Conservation (phyloP, 768 basidiomycete species). For the Rhodotorula paludigena region DNA sequence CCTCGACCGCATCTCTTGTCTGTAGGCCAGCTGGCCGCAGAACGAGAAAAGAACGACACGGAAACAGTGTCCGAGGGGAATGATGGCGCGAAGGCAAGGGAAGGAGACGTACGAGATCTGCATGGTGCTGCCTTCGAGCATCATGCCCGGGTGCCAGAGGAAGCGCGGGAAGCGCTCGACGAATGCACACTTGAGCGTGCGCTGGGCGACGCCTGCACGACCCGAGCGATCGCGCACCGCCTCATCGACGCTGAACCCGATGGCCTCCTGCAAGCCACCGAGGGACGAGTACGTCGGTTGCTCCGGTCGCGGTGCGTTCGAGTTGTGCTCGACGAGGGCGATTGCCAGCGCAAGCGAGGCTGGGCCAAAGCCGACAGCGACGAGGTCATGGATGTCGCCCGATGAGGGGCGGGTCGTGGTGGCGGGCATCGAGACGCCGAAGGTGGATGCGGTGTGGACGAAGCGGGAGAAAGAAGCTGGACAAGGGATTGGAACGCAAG, state of each 20-base stretch:
- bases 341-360: slow-evolving; percentile 55
- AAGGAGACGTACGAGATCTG: slow-evolving; percentile 52
- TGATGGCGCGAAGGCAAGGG: not conserved
- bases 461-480: not conserved
- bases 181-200: slow-evolving; percentile 48
- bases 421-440: not conserved
- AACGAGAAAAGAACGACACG: not conserved
- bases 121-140: slow-evolving; percentile 56
- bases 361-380: slow-evolving; percentile 57
- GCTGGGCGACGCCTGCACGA: no score
- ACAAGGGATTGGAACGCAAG: no score
- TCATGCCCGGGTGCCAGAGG: slow-evolving; percentile 59
- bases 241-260: slow-evolving; percentile 29
- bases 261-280: slow-evolving; percentile 24
- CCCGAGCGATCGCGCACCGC: not conserved
- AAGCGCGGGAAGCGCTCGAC: slow-evolving; percentile 55
- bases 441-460: not conserved
- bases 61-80: not conserved
- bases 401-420: not conserved
- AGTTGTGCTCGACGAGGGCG: slow-evolving; percentile 42
- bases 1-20: no score
- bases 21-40: not conserved
- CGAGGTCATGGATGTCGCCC: slow-evolving; percentile 49
- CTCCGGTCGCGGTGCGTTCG: slow-evolving; percentile 27
- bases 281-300: slow-evolving; percentile 3